Evolutionary conservation across 2,329 filamentous ascomycete species (phyloP).

Genomic region (Spiromastix sp.): DNA sequence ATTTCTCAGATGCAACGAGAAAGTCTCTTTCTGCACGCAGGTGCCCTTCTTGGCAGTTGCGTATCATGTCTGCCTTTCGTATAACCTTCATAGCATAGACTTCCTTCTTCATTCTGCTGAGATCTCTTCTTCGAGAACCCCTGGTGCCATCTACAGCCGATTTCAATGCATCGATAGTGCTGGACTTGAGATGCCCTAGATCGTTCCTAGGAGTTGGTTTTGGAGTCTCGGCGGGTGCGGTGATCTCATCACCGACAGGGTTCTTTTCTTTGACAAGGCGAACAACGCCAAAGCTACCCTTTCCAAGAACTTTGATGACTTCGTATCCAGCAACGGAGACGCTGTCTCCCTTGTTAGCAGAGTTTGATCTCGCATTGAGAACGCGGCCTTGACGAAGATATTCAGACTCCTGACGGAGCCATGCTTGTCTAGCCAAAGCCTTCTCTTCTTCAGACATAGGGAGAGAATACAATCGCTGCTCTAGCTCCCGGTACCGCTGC

Average conservation of each 20-base stretch:
- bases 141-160: constrained; percentile 16
- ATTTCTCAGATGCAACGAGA: constrained; percentile 77
- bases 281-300: constrained; percentile 91
- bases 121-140: constrained; percentile 18
- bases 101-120: constrained; percentile 36
- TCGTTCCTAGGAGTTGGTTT: constrained; percentile 7
- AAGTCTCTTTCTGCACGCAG: constrained; percentile 86
- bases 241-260: not conserved
- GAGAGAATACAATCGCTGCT: constrained; percentile 50
- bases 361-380: constrained; percentile 53
- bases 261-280: constrained; percentile 64
- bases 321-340: constrained; percentile 61
- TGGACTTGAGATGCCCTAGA: constrained; percentile 10
- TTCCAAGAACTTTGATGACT: constrained; percentile 70
- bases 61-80: constrained; percentile 84
- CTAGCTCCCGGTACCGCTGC: constrained; percentile 51
- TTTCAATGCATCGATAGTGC: constrained; percentile 12
- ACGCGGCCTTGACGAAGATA: constrained; percentile 64
- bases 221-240: constrained; percentile 10
- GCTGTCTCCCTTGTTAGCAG: constrained; percentile 32
- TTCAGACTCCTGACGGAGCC: constrained; percentile 57
- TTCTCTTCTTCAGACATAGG: constrained; percentile 47
- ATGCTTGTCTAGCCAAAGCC: constrained; percentile 46
- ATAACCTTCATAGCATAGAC: constrained; percentile 98
- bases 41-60: constrained; percentile 85